Evolutionary conservation across 2,329 filamentous ascomycete species (phyloP).

Genomic region (Simplicillium aogashimaense): DNA sequence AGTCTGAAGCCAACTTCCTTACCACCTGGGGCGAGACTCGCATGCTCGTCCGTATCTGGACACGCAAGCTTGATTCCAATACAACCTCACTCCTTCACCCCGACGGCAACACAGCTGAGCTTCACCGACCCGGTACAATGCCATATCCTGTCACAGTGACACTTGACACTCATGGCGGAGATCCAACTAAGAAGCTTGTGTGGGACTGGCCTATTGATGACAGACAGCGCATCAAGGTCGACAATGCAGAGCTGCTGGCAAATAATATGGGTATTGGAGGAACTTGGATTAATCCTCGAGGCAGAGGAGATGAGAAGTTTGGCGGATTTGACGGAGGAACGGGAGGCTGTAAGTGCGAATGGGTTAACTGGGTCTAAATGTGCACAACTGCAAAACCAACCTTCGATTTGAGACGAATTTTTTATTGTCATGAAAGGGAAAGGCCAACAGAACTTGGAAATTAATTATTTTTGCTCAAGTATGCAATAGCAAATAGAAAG

Average conservation of each 20-base stretch:
- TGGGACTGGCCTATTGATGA: conserved; percentile 43
- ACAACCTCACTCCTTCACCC: conserved; percentile 27
- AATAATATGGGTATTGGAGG: conserved; percentile 43
- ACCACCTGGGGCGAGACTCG: conserved; percentile 52
- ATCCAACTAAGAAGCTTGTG: conserved; percentile 38
- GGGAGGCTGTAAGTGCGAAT: conserved; percentile 52
- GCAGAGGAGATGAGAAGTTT: conserved; percentile 30
- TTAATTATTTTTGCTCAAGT: too few relatives aligned
- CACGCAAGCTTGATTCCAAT: conserved; percentile 32
- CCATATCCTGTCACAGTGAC: conserved; percentile 54
- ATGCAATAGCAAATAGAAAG: too few relatives aligned
- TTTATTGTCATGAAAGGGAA: not conserved
- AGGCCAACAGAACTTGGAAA: too few relatives aligned
- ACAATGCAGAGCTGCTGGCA: conserved; percentile 31
- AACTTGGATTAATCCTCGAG: conserved; percentile 40
- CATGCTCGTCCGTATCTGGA: conserved; percentile 59
- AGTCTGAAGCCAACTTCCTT: conserved; percentile 42
- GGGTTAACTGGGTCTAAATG: conserved; percentile 39
- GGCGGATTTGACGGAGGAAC: conserved; percentile 55
- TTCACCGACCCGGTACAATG: conserved; percentile 45
- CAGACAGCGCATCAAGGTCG: conserved; percentile 31
- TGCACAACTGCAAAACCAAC: not conserved
- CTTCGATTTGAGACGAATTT: not conserved
- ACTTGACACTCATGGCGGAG: conserved; percentile 53
- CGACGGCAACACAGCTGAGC: conserved; percentile 15